phyloP scores from a whole-genome alignment of 2,329 filamentous ascomycete genomes.

The Thelonectria olida region DNA sequence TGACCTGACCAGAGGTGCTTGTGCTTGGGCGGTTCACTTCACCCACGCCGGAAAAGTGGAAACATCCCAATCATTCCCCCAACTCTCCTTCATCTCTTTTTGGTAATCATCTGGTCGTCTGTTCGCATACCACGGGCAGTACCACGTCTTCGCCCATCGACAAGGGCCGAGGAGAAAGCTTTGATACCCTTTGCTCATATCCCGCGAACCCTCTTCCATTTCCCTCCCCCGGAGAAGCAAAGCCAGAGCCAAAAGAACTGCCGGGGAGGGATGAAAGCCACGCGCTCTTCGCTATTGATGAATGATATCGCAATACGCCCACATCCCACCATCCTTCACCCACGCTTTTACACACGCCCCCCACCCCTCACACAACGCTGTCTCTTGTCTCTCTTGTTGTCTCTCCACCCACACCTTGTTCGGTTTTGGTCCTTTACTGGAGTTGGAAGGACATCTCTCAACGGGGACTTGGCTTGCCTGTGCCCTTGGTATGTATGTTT shows the following conservation, averaged over 20 bases:
- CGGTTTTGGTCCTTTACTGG: conserved; percentile 3
- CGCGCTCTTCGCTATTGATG: no score
- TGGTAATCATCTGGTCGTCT: no score
- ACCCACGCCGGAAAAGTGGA: no score
- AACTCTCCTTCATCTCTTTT: no score
- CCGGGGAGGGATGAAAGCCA: background rate
- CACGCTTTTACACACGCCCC: conserved; percentile 11
- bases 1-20: no score
- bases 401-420: conserved; percentile 10
- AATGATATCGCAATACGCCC: conserved; percentile 12
- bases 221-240: background rate
- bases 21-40: no score
- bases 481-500: background rate
- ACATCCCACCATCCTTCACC: background rate
- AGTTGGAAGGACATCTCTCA: conserved; percentile 11
- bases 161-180: background rate
- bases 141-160: no score
- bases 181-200: no score
- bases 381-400: background rate
- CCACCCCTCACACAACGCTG: background rate
- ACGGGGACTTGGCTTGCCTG: background rate
- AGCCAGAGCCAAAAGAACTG: conserved; percentile 1
- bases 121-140: no score
- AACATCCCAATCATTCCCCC: no score
- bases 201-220: background rate